These are phyloP conservation scores for Sporobolomyces phaffii DNA, from an alignment of 768 basidiomycete genomes.

Conservation along the genomic window DNA sequence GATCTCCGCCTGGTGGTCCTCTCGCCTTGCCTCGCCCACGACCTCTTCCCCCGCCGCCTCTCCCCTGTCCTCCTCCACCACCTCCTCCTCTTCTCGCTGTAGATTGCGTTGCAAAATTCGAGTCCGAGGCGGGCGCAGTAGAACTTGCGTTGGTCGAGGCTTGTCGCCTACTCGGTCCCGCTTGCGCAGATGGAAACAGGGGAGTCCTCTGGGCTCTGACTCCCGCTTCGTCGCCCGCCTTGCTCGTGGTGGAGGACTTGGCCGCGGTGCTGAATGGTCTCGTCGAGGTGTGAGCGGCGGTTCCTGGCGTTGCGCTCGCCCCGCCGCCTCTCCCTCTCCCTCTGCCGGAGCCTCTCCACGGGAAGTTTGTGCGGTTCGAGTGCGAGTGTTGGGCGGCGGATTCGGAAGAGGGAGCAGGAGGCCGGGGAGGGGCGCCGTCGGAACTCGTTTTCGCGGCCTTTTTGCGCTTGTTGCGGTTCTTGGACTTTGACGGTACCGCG, in stretches of 20 bases:
- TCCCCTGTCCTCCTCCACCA: background rate
- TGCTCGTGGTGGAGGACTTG: background rate
- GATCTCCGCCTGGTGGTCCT: background rate
- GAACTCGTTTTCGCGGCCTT: background rate
- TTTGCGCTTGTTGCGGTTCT: constrained; percentile 1
- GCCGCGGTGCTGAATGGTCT: constrained; percentile 3
- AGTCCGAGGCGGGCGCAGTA: background rate
- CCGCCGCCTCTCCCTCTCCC: constrained; percentile 3
- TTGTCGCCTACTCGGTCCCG: background rate
- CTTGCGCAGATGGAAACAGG: background rate
- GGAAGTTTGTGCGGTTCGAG: background rate
- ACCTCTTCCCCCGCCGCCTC: background rate
- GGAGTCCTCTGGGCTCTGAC: background rate
- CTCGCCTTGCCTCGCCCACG: background rate
- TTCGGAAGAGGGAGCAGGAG: background rate
- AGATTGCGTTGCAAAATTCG: no score
- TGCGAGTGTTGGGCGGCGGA: background rate
- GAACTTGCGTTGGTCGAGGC: no score
- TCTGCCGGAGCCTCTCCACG: constrained; percentile 12
- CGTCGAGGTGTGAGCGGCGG: no score
- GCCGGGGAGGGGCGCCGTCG: background rate
- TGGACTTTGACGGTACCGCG: background rate
- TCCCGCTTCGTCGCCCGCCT: background rate
- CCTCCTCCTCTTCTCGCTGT: background rate
- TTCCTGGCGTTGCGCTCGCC: background rate